Evolutionary conservation across 2,329 filamentous ascomycete species (phyloP).

Genomic region (Colletotrichum falcatum): DNA sequence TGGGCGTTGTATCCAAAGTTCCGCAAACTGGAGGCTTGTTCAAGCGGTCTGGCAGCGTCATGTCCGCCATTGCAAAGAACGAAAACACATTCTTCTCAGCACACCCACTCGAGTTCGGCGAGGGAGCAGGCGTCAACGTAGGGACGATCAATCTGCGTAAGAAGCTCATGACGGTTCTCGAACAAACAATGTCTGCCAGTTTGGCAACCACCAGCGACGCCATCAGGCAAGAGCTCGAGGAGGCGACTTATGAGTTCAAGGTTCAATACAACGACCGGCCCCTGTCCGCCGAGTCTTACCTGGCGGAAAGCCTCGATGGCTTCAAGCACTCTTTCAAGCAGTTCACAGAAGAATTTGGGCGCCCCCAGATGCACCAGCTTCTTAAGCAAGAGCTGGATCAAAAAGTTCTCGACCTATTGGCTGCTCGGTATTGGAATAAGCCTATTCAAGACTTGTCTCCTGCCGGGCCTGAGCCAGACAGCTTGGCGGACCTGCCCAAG

Average conservation of each 20-base stretch:
- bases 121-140: slow-evolving; percentile 77
- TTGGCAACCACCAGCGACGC: slow-evolving; percentile 90
- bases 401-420: slow-evolving; percentile 91
- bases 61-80: slow-evolving; percentile 85
- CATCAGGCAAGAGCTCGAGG: slow-evolving; percentile 93
- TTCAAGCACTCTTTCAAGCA: slow-evolving; percentile 99
- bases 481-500: slow-evolving; percentile 82
- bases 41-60: slow-evolving; percentile 83
- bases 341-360: slow-evolving; percentile 89
- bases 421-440: slow-evolving; percentile 97
- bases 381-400: slow-evolving; percentile 95
- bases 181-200: slow-evolving; percentile 96
- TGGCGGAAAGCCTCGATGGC: slow-evolving; percentile 92
- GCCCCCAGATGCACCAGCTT: slow-evolving; percentile 88
- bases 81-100: slow-evolving; percentile 88
- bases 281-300: slow-evolving; percentile 93
- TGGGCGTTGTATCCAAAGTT: slow-evolving; percentile 90
- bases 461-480: slow-evolving; percentile 75
- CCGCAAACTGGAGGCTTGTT: slow-evolving; percentile 81
- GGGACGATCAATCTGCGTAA: slow-evolving; percentile 90
- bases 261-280: slow-evolving; percentile 99
- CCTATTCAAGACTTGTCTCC: slow-evolving; percentile 86
- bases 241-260: slow-evolving; percentile 98
- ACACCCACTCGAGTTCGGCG: slow-evolving; percentile 84
- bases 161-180: slow-evolving; percentile 96